A percentile compares a stretch with the other conserved stretches of the same genome.
These are phyloP conservation scores for Mycena rosella DNA, from an alignment of 768 basidiomycete genomes.

Conservation along the genomic window DNA sequence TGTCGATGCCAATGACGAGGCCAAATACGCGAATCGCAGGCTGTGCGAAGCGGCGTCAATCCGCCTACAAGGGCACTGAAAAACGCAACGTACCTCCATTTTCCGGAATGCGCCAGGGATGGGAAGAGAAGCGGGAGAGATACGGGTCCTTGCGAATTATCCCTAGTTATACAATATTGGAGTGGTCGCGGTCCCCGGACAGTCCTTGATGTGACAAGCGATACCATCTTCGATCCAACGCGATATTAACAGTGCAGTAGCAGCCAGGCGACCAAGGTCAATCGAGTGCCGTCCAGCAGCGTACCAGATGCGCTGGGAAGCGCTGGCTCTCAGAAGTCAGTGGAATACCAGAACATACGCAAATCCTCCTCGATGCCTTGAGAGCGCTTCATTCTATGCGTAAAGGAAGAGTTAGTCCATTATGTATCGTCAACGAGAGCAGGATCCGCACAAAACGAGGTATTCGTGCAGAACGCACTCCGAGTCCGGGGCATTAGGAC, in stretches of 20 bases:
- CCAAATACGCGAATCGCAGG: conserved; percentile 70
- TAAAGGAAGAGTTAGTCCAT: not conserved
- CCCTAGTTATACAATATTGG: not conserved
- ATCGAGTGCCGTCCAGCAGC: not conserved
- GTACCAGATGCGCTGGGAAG: not conserved
- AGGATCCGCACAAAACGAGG: conserved; percentile 5
- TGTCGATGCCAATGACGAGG: conserved; percentile 77
- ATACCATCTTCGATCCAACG: not conserved
- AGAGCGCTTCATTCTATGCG: not conserved
- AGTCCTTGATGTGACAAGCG: conserved; percentile 2
- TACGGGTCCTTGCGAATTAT: not conserved
- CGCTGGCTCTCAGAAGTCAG: not conserved
- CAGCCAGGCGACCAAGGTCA: not conserved
- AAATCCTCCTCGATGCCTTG: not conserved
- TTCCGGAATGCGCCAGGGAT: not conserved
- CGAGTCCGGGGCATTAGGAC: not conserved
- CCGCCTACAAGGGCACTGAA: not conserved
- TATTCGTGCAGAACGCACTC: not conserved
- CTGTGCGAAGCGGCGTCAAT: conserved; percentile 27
- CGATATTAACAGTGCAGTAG: not conserved
- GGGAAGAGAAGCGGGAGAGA: not conserved
- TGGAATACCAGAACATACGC: not conserved
- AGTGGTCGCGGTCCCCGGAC: conserved; percentile 8
- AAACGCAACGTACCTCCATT: conserved; percentile 27
- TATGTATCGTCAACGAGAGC: not conserved